phyloP scores from a whole-genome alignment of 148 eudicot species.

The Cornus suecica region DNA sequence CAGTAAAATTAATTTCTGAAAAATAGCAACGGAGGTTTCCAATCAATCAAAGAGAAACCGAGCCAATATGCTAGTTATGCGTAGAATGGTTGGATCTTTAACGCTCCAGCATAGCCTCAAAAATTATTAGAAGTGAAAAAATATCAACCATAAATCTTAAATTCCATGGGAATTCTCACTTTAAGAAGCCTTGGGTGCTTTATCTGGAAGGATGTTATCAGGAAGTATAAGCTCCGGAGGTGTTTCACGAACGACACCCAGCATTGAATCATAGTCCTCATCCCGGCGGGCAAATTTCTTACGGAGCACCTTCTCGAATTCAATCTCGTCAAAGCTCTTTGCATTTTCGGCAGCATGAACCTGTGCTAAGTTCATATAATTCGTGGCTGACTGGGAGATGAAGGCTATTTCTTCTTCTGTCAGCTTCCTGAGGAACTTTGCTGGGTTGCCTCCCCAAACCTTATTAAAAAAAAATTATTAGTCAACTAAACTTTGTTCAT shows the following conservation, averaged over 20 bases:
- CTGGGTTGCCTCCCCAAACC: constrained; percentile 91
- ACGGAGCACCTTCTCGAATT: constrained; percentile 64
- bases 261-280: constrained; percentile 69
- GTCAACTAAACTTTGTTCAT: background rate
- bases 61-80: constrained; percentile 9
- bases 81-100: constrained; percentile 17
- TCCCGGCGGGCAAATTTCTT: constrained; percentile 69
- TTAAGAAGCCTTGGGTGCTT: constrained; percentile 44
- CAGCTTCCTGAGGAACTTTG: constrained; percentile 83
- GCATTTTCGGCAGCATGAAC: constrained; percentile 84
- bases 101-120: constrained; percentile 22
- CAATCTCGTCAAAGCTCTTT: constrained; percentile 69
- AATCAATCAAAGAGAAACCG: constrained; percentile 1
- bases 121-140: constrained; percentile 24
- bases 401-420: constrained; percentile 83
- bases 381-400: constrained; percentile 75
- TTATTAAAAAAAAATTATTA: constrained; percentile 4
- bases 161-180: constrained; percentile 2
- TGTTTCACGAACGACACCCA: constrained; percentile 55
- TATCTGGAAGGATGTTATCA: constrained; percentile 47
- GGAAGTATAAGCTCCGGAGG: constrained; percentile 69
- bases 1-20: background rate
- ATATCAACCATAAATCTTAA: background rate
- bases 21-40: constrained; percentile 1
- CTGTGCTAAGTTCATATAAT: constrained; percentile 64